Percentiles rank a stretch among this genome's conserved stretches.
These are phyloP conservation scores for Cephalotrichum gorgonifer DNA, from an alignment of 2,329 filamentous ascomycete genomes.

Conservation along the genomic window DNA sequence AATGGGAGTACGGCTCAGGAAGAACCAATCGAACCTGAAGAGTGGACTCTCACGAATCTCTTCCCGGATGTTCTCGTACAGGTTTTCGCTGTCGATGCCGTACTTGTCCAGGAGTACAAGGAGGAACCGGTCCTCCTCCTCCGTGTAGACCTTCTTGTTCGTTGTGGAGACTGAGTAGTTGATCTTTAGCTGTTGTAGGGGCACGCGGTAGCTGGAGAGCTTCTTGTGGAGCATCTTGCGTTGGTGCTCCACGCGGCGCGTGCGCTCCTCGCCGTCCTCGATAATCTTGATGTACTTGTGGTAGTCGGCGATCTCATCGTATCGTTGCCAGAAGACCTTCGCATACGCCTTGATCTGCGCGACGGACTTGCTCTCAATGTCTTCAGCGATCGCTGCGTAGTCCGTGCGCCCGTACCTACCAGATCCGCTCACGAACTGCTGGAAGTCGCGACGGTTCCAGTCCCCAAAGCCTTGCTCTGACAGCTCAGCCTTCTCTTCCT, in stretches of 20 bases:
- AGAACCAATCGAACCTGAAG: slow-evolving; percentile 99
- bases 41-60: slow-evolving; percentile 90
- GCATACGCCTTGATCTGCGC: slow-evolving; percentile 85
- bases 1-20: slow-evolving; percentile 84
- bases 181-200: slow-evolving; percentile 94
- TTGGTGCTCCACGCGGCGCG: slow-evolving; percentile 82
- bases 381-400: slow-evolving; percentile 74
- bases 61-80: slow-evolving; percentile 93
- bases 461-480: slow-evolving; percentile 79
- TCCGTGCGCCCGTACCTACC: slow-evolving; percentile 84
- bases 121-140: slow-evolving; percentile 93
- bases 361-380: slow-evolving; percentile 82
- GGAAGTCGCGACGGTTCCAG: slow-evolving; percentile 97
- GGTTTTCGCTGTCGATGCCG: slow-evolving; percentile 79
- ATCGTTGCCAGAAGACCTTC: slow-evolving; percentile 93
- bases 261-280: slow-evolving; percentile 84
- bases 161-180: slow-evolving; percentile 98
- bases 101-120: slow-evolving; percentile 87
- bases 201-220: slow-evolving; percentile 93
- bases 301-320: slow-evolving; percentile 82
- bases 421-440: slow-evolving; percentile 93
- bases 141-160: slow-evolving; percentile 99
- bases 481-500: slow-evolving; percentile 73
- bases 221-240: slow-evolving; percentile 91
- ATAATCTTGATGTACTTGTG: slow-evolving; percentile 82